These are phyloP conservation scores for Byssothecium circinans DNA, from an alignment of 2,329 filamentous ascomycete species.

Conservation along the genomic window DNA sequence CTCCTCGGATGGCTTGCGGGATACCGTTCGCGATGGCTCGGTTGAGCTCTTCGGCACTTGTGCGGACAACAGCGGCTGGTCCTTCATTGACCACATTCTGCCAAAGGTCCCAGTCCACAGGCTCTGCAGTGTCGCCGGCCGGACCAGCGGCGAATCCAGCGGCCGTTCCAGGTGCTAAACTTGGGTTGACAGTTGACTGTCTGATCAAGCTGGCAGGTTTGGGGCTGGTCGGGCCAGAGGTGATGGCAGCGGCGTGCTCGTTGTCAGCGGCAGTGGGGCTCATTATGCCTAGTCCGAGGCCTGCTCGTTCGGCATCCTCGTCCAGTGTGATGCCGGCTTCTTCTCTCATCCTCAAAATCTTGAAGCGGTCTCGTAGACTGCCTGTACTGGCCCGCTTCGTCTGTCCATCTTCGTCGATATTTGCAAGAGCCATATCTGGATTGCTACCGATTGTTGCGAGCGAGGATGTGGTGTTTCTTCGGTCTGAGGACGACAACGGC, in stretches of 20 bases:
- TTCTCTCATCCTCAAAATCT: constrained; percentile 48
- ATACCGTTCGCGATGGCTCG: constrained; percentile 91
- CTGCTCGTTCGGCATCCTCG: constrained; percentile 52
- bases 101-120: constrained; percentile 99
- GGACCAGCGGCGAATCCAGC: constrained; percentile 78
- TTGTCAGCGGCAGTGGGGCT: constrained; percentile 50
- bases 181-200: constrained; percentile 67
- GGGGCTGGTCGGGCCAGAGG: constrained; percentile 30
- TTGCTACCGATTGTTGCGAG: constrained; percentile 78
- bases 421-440: constrained; percentile 75
- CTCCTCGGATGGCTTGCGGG: constrained; percentile 91
- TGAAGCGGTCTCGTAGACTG: constrained; percentile 52
- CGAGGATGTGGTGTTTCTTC: constrained; percentile 79
- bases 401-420: constrained; percentile 58
- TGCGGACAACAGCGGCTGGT: constrained; percentile 81
- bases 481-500: constrained; percentile 53
- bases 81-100: constrained; percentile 95
- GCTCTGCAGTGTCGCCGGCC: constrained; percentile 66
- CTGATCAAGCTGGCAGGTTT: constrained; percentile 45
- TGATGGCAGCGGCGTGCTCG: constrained; percentile 31
- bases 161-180: constrained; percentile 80
- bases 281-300: constrained; percentile 48
- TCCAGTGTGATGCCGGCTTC: constrained; percentile 45
- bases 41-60: constrained; percentile 87
- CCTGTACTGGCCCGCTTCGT: constrained; percentile 41